Evolutionary conservation across 768 basidiomycete species (phyloP).

Genomic region (Daedaleopsis sinensis): DNA sequence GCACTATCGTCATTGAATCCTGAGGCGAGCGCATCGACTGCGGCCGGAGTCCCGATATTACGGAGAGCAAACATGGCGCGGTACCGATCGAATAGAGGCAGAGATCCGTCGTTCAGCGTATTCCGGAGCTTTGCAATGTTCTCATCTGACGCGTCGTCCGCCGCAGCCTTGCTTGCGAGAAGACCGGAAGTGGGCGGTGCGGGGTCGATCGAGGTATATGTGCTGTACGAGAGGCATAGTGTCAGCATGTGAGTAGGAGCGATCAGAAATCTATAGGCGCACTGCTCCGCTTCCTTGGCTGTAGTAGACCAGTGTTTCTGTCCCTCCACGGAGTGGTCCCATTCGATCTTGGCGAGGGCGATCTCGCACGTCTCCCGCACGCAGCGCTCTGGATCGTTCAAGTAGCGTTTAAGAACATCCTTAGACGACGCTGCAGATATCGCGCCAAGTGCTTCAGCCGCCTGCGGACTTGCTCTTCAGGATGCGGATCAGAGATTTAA

Average conservation of each 20-base stretch:
- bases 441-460: slow-evolving; percentile 98
- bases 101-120: slow-evolving; percentile 63
- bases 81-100: slow-evolving; percentile 90
- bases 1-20: slow-evolving; percentile 91
- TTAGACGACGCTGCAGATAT: slow-evolving; percentile 73
- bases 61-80: slow-evolving; percentile 98
- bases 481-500: not conserved
- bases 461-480: slow-evolving; percentile 45
- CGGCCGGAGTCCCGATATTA: slow-evolving; percentile 84
- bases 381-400: slow-evolving; percentile 68
- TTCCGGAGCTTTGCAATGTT: slow-evolving; percentile 57
- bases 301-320: slow-evolving; percentile 40
- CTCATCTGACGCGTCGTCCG: slow-evolving; percentile 49
- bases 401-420: slow-evolving; percentile 69
- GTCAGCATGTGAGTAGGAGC: not conserved
- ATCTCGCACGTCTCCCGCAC: slow-evolving; percentile 98
- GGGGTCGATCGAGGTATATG: slow-evolving; percentile 86
- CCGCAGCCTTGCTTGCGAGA: slow-evolving; percentile 54
- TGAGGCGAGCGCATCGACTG: slow-evolving; percentile 87
- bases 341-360: slow-evolving; percentile 92
- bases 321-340: slow-evolving; percentile 83
- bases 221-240: slow-evolving; percentile 39
- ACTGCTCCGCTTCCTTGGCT: slow-evolving; percentile 17
- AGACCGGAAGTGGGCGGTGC: slow-evolving; percentile 78
- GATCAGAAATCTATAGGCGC: not conserved